Evolutionary conservation across 768 basidiomycete genomes (phyloP).

Genomic region (Neoboletus magnificus): DNA sequence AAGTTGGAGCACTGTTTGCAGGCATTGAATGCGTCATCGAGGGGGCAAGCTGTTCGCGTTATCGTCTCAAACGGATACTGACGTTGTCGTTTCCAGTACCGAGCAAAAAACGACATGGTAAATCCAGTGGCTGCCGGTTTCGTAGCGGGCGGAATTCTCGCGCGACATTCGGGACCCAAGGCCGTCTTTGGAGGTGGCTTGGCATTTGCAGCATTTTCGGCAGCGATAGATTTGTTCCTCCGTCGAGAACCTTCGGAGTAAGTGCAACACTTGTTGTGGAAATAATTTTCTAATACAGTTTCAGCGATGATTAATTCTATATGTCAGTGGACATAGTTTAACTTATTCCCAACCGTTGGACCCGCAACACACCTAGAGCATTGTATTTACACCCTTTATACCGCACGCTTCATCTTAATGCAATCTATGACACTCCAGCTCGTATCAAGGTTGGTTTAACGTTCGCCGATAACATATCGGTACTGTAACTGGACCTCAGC

Average conservation of each 20-base stretch:
- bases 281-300: conserved; percentile 5
- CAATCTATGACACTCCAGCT: conserved; percentile 8
- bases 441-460: neutral
- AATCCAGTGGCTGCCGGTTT: conserved; percentile 90
- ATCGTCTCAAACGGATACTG: neutral
- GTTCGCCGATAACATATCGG: neutral
- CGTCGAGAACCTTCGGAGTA: conserved; percentile 79
- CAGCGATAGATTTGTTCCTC: conserved; percentile 80
- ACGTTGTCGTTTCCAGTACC: conserved; percentile 57
- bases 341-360: conserved; percentile 17
- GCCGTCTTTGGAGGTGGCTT: conserved; percentile 85
- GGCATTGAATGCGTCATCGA: conserved; percentile 95
- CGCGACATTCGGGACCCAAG: conserved; percentile 82
- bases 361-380: conserved; percentile 10
- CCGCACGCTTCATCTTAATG: conserved; percentile 12
- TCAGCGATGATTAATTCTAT: conserved; percentile 39
- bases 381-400: conserved; percentile 18
- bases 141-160: conserved; percentile 83
- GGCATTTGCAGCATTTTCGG: conserved; percentile 92
- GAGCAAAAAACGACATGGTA: conserved; percentile 92
- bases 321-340: conserved; percentile 2
- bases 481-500: neutral
- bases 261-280: conserved; percentile 23
- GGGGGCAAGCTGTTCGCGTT: conserved; percentile 57
- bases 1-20: conserved; percentile 92